A percentile compares a stretch with the other conserved stretches of the same genome.
Evolutionary conservation across 2,329 filamentous ascomycete genomes (phyloP).

Genomic region (Colletotrichum sojae): DNA sequence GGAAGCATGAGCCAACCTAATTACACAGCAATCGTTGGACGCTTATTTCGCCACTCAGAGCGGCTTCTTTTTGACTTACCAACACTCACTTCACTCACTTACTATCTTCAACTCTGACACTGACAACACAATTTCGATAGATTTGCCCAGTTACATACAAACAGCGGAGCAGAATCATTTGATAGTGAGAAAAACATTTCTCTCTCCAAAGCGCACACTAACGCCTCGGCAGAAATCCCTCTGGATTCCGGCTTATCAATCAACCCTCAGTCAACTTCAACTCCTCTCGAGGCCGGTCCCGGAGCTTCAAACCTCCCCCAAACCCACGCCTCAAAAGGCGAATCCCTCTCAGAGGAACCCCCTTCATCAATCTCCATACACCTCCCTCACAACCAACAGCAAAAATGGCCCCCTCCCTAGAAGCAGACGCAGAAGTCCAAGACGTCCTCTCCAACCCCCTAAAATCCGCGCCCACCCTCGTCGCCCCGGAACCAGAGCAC

Average conservation of each 20-base stretch:
- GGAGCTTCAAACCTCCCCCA: too few species aligned
- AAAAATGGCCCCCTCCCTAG: conserved; percentile 84
- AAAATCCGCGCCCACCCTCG: conserved; percentile 84
- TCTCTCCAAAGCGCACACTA: background rate
- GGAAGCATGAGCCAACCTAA: background rate
- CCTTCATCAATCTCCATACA: background rate
- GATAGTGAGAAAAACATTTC: background rate
- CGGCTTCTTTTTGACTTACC: conserved; percentile 17
- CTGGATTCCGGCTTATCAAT: conserved; percentile 37
- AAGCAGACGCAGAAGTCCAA: conserved; percentile 80
- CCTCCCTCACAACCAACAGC: background rate
- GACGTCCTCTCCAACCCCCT: conserved; percentile 83
- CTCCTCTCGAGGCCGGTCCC: conserved; percentile 25
- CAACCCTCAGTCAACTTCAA: conserved; percentile 23
- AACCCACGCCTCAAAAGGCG: background rate
- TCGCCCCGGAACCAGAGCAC: conserved; percentile 96
- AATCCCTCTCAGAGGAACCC: too few species aligned
- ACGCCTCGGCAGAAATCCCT: background rate
- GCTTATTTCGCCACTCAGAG: conserved; percentile 30
- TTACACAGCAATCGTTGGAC: background rate
- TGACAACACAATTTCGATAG: too few species aligned
- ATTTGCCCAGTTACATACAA: too few species aligned
- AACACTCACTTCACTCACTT: background rate
- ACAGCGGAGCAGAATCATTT: too few species aligned
- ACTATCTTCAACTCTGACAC: background rate